Evolutionary conservation across 2,329 filamentous ascomycete genomes (phyloP), one percentile per base, ranked within the genome.

Genomic region (Rhexocercosporidium sp.): DNA sequence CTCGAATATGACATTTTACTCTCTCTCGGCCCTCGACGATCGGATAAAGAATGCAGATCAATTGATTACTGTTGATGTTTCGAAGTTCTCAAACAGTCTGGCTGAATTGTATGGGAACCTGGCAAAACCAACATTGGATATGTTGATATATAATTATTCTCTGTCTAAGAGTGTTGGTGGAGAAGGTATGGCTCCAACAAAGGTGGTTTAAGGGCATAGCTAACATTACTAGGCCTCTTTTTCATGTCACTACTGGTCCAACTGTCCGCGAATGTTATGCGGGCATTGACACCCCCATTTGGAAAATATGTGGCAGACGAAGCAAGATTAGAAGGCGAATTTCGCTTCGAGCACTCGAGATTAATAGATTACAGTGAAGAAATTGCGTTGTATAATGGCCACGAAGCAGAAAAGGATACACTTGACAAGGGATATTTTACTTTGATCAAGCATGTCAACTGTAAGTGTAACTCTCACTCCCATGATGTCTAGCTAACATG

Each of bases 361-460:
- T 84, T 99, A 54, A 98, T 99, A 75, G 95, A 99, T 79, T 95
- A 97, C 78, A 93, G 92, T 77, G 96, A 99, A 78, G 96, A 99
- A 78, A 88, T 99, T 4, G 96, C 96, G 1, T 83, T 99, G 9
- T 98, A 97, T 76, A 88, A 90, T 56, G 96, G 96, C 27, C 94
- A 98, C 75, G 91, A 95, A 75, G 94, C 92, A 12, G 96, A 99
- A 80, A 98, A 98, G 79, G 93, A 98, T 78, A 96, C 92, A 0
- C 84, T 99, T 62, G 96, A 99, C 80, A 98, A 98, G 82, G 95
- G 96, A 18, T 99, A 99, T 80, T 99, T 99, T 77, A 99, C 96
- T 1, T 85, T 99, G 44, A 99, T 99, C 82, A 98, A 97, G 81
- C 96, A 99, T 80, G 95, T 99, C 77, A 99, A 99, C 79, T 77